phyloP scores from a whole-genome alignment of 306 rosid species.

The Ochetophila trinervis region DNA sequence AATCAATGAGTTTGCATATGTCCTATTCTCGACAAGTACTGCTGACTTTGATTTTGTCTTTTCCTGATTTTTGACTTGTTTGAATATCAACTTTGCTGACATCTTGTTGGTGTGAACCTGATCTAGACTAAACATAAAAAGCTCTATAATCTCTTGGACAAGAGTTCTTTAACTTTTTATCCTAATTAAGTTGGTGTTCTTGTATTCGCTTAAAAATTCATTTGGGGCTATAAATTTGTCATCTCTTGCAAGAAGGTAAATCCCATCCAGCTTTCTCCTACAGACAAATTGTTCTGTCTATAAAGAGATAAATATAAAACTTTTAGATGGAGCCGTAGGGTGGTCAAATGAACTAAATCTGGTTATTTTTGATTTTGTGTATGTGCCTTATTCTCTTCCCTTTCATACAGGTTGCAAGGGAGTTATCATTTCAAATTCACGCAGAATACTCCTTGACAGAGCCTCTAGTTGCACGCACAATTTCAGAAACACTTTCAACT shows the following conservation, averaged over 20 bases:
- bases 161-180: neutral
- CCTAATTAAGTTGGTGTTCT: neutral
- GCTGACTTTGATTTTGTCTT: constrained; percentile 12
- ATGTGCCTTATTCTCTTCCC: constrained; percentile 6
- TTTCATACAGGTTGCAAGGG: constrained; percentile 68
- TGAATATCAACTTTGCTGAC: constrained; percentile 8
- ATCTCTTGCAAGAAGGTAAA: neutral
- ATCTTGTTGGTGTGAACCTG: constrained; percentile 10
- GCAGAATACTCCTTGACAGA: constrained; percentile 67
- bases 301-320: neutral
- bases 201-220: neutral
- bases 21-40: constrained; percentile 10
- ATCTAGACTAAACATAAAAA: constrained; percentile 12
- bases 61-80: constrained; percentile 16
- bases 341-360: neutral
- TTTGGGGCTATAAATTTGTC: neutral
- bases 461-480: constrained; percentile 72
- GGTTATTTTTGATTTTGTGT: constrained; percentile 1
- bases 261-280: neutral
- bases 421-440: constrained; percentile 76
- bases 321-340: neutral
- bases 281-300: neutral
- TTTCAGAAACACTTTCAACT: constrained; percentile 59
- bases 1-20: constrained; percentile 12
- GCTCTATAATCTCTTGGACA: neutral